Base-by-base conservation (phyloP, 2,329 filamentous ascomycete genomes). In the Tothia fuscella region DNA sequence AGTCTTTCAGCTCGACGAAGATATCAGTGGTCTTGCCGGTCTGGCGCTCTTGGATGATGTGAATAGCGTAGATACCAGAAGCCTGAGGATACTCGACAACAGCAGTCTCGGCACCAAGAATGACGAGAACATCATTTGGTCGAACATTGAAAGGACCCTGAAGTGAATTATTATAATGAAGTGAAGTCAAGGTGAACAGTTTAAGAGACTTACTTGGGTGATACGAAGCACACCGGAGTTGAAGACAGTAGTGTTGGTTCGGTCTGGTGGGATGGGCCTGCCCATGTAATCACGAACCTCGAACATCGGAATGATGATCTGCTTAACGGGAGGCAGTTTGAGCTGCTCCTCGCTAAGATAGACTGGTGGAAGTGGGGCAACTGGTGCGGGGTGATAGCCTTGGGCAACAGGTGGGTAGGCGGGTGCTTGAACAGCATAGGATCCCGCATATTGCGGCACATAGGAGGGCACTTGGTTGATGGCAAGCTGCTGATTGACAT, bases 221-320 rank as follows among this genome's bases (percentile, higher is more conserved):
- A 63, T 55, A 29, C 52, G 53, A 39, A 62, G 14, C 14, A 42
- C 22, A 25, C 29, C 31, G 6, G 29, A 19, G 12, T 32, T 26
- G 10, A 19, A 14, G 35, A 25, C 28, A 17, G 35, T 3, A 3
- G 5, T 6, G 22, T 9, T 26, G 5, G 28, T 10, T 6, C 25
- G 28, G 22, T 25, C 28, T 16, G 35, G 47, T 13, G 35, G 32
- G 13, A 38, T 28, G 1, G 47, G 33, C 14, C 30, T 22, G 6
- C 24, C 30, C n/a, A 44, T 31, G 6, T 30, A 30, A 9, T 32
- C 31, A 3, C 38, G 45, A 44, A 58, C 51, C 14, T 48, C 48
- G 38, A 59, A 48, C n/a, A n/a, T n/a, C n/a, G n/a, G n/a, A n/a
- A n/a, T n/a, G n/a, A n/a, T n/a, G n/a, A n/a, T n/a, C n/a, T n/a